Percentiles rank a stretch among this genome's conserved stretches.
phyloP scores from a whole-genome alignment of 257 asterid genomes.

The Solanum pennellii region DNA sequence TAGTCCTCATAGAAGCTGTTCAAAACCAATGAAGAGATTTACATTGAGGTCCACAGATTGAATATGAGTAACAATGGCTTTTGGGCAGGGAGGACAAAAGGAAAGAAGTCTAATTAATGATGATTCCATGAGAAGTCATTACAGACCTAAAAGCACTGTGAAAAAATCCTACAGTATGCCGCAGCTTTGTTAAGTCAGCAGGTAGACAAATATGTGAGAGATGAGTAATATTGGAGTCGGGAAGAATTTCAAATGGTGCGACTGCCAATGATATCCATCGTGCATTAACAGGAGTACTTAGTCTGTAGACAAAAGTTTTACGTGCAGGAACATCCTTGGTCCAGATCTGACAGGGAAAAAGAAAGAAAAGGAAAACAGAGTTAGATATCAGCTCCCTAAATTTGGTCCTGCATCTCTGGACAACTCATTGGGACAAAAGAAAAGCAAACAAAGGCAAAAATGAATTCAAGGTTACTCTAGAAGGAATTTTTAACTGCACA shows the following conservation, averaged over 20 bases:
- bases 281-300: slow-evolving; percentile 91
- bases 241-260: slow-evolving; percentile 85
- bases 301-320: slow-evolving; percentile 75
- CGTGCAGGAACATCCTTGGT: slow-evolving; percentile 85
- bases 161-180: slow-evolving; percentile 69
- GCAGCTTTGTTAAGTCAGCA: slow-evolving; percentile 68
- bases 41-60: neutral
- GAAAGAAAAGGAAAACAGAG: neutral
- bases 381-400: neutral
- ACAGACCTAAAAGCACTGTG: slow-evolving; percentile 76
- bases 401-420: neutral
- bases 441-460: neutral
- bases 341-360: slow-evolving; percentile 38
- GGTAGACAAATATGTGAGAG: slow-evolving; percentile 72
- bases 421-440: neutral
- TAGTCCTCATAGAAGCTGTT: slow-evolving; percentile 88
- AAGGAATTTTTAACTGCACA: neutral
- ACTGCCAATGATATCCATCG: slow-evolving; percentile 85
- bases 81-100: neutral
- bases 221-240: slow-evolving; percentile 59
- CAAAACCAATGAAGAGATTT: slow-evolving; percentile 9
- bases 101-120: slow-evolving; percentile 1
- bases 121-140: neutral
- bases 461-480: neutral
- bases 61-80: neutral